These are phyloP conservation scores for Cyclocybe cylindracea DNA, from an alignment of 768 basidiomycete species.

Conservation along the genomic window DNA sequence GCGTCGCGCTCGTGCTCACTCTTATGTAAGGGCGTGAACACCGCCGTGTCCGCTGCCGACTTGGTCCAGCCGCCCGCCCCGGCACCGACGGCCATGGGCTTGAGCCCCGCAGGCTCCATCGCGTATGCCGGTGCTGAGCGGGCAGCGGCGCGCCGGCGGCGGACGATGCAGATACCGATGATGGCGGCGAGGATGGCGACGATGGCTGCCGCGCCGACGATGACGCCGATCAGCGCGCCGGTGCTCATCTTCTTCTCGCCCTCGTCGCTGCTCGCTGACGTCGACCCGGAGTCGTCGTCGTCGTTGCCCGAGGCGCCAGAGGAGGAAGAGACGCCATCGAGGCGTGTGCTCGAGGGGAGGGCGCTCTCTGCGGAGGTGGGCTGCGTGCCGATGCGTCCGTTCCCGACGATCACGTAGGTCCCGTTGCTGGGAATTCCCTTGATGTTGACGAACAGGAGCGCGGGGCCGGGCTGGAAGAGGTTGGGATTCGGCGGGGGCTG, in stretches of 20 bases:
- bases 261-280: not conserved
- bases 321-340: slow-evolving; percentile 20
- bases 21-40: too few relatives aligned
- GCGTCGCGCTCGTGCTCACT: slow-evolving; percentile 35
- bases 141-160: slow-evolving; percentile 45
- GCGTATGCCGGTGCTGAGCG: slow-evolving; percentile 24
- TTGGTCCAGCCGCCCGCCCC: slow-evolving; percentile 1
- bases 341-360: slow-evolving; percentile 51
- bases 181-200: slow-evolving; percentile 51
- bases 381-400: slow-evolving; percentile 74
- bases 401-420: slow-evolving; percentile 73
- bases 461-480: slow-evolving; percentile 87
- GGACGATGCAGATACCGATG: slow-evolving; percentile 48
- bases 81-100: slow-evolving; percentile 7
- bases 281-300: slow-evolving; percentile 1
- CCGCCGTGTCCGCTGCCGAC: too few relatives aligned
- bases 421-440: slow-evolving; percentile 84
- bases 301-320: not conserved
- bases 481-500: slow-evolving; percentile 84
- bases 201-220: slow-evolving; percentile 51
- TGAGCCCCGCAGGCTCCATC: too few relatives aligned
- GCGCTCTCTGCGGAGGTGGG: slow-evolving; percentile 39
- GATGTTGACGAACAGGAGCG: slow-evolving; percentile 77
- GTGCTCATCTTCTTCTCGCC: slow-evolving; percentile 1
- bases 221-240: slow-evolving; percentile 27